These are phyloP conservation scores for Dionaea muscipula DNA, from an alignment of 179 eudicot species.

Conservation along the genomic window DNA sequence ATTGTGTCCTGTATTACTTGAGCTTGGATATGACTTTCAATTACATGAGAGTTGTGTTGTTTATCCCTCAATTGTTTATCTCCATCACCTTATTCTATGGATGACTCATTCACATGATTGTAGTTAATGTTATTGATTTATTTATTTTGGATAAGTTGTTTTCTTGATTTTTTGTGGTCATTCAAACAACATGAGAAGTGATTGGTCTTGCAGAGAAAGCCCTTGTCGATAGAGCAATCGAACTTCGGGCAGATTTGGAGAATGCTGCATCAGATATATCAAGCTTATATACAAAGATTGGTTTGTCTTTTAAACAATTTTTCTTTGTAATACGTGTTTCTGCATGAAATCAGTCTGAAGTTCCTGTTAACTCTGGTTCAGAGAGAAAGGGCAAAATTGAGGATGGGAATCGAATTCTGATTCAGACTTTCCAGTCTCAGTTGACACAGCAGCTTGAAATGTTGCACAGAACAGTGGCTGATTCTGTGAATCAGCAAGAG, in stretches of 20 bases:
- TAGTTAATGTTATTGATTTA: too few relatives aligned
- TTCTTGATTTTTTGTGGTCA: neutral
- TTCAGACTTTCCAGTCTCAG: conserved; percentile 62
- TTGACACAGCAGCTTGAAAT: conserved; percentile 74
- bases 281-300: conserved; percentile 69
- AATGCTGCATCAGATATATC: conserved; percentile 83
- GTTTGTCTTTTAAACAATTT: conserved; percentile 28
- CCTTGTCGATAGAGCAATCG: conserved; percentile 79
- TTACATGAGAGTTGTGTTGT: too few relatives aligned
- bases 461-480: conserved; percentile 66
- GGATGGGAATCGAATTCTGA: conserved; percentile 57
- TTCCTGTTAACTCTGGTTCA: conserved; percentile 19
- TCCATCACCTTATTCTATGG: neutral
- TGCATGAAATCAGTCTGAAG: neutral
- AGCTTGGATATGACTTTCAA: neutral
- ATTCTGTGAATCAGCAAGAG: conserved; percentile 79
- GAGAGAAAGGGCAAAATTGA: conserved; percentile 87
- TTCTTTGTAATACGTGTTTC: conserved; percentile 1
- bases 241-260: conserved; percentile 81
- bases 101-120: too few relatives aligned
- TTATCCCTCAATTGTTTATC: neutral
- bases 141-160: neutral
- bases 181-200: neutral
- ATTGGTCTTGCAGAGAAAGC: conserved; percentile 57
- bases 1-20: neutral